Base-by-base conservation (phyloP, 2,329 filamentous ascomycete species). In the Aspergillus neotritici region DNA sequence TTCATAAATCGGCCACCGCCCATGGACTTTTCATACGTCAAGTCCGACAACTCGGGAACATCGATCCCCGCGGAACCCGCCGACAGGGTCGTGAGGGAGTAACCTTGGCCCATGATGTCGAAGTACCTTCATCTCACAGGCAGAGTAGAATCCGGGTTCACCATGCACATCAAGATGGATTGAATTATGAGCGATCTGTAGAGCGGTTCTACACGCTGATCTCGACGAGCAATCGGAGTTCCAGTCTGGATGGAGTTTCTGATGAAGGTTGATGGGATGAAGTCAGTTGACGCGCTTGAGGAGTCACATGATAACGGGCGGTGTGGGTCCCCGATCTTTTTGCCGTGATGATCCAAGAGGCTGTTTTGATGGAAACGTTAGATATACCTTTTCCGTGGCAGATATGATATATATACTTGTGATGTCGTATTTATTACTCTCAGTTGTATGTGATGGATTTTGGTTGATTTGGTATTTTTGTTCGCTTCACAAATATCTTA, bases 1-100 rank as follows among this genome's bases (percentile, higher is more conserved):
- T 97, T 96, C 84, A 98, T 93, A 60, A 98, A 96, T 31, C 93
- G 83, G 16, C 88, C 89, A 53, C 86, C 88, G 37, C 91, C 91
- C 60, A 98, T 80, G 30, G 88, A 88, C 68, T 86, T 89, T 69
- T 98, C 93, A 70, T 96, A 95, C 31, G 84, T 82, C 46, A 97
- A 73, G 62, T 97, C 93, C 34, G 86, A 80, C 33, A 98, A 80
- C 72, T 98, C 91, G 31, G 90, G 86, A 21, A 94, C 82, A 66
- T 98, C 91, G 65, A 98, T 95, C 56, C 89, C 88, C 45, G 90
- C 90, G 42, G 88, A 86, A 63, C 90, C 93, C 50, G 88, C 87
- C 42, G 89, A 93, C 52, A 94, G 86, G 62, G 89, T 90, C 41
- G 89, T 87, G 57, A 94, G 81, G 50, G 91, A 96, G 72, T 96